These are phyloP conservation scores for Plasmodium relictum DNA, from an alignment of 169 alveolate species.

Conservation along the genomic window DNA sequence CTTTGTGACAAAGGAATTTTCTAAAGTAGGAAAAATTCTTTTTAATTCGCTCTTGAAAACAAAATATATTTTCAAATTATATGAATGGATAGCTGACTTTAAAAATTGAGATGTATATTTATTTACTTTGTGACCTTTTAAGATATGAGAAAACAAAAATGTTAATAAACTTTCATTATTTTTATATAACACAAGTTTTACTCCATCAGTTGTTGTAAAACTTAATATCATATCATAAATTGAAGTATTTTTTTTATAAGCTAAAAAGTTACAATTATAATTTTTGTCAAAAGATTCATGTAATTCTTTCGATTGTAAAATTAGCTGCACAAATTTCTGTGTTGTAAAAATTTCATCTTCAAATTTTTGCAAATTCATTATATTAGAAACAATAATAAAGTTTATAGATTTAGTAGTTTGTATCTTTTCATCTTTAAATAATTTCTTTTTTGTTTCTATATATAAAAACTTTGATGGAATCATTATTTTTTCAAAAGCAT, in stretches of 20 bases:
- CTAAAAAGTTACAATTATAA: conserved; percentile 29
- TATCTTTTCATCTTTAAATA: not conserved
- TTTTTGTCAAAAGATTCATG: conserved; percentile 5
- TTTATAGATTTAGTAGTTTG: conserved; percentile 3
- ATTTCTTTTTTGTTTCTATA: not conserved
- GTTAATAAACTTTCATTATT: conserved; percentile 37
- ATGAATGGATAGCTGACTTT: conserved; percentile 28
- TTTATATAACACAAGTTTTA: conserved; percentile 29
- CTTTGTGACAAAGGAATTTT: too few species aligned
- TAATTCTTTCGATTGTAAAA: conserved; percentile 24
- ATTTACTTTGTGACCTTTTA: conserved; percentile 25
- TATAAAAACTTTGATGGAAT: conserved; percentile 33
- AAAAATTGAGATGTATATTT: conserved; percentile 22
- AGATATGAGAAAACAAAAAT: conserved; percentile 36
- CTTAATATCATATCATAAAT: conserved; percentile 36
- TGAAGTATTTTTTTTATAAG: conserved; percentile 1
- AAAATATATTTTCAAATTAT: conserved; percentile 30
- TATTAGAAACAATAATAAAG: conserved; percentile 52
- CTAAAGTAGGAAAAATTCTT: conserved; percentile 23
- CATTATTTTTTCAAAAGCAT: conserved; percentile 48
- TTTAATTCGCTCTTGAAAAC: conserved; percentile 17
- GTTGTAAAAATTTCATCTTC: conserved; percentile 38
- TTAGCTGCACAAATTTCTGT: conserved; percentile 25
- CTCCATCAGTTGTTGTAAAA: conserved; percentile 10
- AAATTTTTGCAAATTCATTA: conserved; percentile 61